These are phyloP conservation scores for Ustanciosporium gigantosporum DNA, from an alignment of 1,284 basidiomycete genomes.

Conservation along the genomic window DNA sequence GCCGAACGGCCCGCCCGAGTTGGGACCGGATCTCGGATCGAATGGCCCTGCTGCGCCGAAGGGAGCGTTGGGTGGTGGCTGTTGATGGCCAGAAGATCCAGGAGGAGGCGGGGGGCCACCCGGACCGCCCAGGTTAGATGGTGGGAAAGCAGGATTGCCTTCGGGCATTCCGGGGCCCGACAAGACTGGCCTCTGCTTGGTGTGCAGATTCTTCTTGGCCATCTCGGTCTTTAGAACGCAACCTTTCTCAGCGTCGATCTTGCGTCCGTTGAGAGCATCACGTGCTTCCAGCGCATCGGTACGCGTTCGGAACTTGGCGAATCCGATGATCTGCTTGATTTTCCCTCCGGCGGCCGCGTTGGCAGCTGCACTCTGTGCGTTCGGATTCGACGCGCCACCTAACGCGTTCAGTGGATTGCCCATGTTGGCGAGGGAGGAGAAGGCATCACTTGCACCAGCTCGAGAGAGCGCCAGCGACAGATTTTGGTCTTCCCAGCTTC, in stretches of 20 bases:
- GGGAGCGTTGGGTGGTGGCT: slow-evolving; percentile 6
- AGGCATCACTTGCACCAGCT: slow-evolving; percentile 31
- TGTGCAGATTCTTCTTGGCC: slow-evolving; percentile 99
- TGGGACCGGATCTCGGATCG: slow-evolving; percentile 23
- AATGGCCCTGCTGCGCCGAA: slow-evolving; percentile 26
- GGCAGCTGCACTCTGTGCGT: neutral
- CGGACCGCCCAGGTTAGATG: slow-evolving; percentile 2
- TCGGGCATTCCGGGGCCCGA: slow-evolving; percentile 21
- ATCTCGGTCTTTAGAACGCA: slow-evolving; percentile 95
- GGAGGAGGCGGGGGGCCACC: neutral
- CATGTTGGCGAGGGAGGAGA: slow-evolving; percentile 31
- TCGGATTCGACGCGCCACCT: slow-evolving; percentile 16
- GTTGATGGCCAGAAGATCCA: neutral
- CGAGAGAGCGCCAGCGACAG: slow-evolving; percentile 40
- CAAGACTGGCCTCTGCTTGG: slow-evolving; percentile 62
- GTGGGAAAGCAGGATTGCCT: slow-evolving; percentile 10
- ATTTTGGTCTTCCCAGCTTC: slow-evolving; percentile 38
- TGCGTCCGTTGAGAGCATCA: slow-evolving; percentile 84
- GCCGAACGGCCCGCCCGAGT: slow-evolving; percentile 13
- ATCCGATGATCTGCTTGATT: slow-evolving; percentile 89
- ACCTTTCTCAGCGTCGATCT: slow-evolving; percentile 92
- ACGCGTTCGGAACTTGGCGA: slow-evolving; percentile 89
- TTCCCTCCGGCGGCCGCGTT: slow-evolving; percentile 36
- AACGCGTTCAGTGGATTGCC: slow-evolving; percentile 18
- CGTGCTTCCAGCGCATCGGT: slow-evolving; percentile 84